Evolutionary conservation across 768 basidiomycete genomes (phyloP), one percentile per base, ranked within the genome.

Genomic region (Suillus lakei): DNA sequence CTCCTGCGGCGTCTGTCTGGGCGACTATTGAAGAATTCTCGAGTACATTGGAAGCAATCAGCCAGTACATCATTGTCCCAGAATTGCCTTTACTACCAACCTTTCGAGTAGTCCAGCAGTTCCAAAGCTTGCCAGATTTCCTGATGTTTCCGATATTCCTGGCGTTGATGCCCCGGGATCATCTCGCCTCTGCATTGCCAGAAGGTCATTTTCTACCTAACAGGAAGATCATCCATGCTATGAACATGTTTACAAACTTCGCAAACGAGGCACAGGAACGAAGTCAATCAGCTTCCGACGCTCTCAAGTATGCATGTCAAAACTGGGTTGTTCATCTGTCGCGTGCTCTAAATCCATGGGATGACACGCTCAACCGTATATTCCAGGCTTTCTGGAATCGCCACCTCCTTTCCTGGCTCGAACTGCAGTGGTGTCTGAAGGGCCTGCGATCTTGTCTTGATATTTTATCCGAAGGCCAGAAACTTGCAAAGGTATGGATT

Each of bases 121-220:
- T 50, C n/a, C 12, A 32, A 4, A 32, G 0, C 30, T 50, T 50
- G 15, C 48, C 48, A 2, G 50, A 51, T 54, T 32, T 32, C 21
- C 5, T 54, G 5, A 54, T 54, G 30, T 12, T 53, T 12, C 51
- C 51, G 0, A 2, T 12, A 1, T 54, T 54, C 21, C 53, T 54
- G 18, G 53, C 53, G 1, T 32, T 54, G 32, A n/a, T 21, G 2
- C 53, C 2, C 53, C 53, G 32, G 23, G 16, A 53, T 9, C 50
- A 51, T 54, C 7, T 30, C 16, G 21, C 53, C 5, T 32, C 51
- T 54, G 9, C 53, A 54, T 32, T 2, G 13, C 5, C 53, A 32
- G 1, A 6, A 28, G 3, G 2, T 13, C 8, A 1, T 26, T 5
- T 1, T 18, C 15, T 4, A 18, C 5, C 7, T 6, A 2, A 15